Conservation (phyloP, 371 early-diverging fungal genomes). For the Syncephalastrum monosporum region DNA sequence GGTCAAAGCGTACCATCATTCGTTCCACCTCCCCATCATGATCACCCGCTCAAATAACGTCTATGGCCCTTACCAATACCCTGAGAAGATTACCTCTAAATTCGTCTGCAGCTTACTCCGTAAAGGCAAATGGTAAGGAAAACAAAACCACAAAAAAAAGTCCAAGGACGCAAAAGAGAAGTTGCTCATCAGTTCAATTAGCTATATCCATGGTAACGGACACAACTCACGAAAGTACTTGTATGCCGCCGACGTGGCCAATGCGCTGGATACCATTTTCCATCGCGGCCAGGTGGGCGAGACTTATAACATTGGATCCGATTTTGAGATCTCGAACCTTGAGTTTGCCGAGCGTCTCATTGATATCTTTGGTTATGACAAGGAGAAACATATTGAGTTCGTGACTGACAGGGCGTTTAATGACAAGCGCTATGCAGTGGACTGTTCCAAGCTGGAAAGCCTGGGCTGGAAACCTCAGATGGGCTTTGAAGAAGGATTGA, state of each 20-base stretch:
- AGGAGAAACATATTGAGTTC: conserved; percentile 57
- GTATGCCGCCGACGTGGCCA: conserved; percentile 75
- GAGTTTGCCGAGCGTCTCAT: conserved; percentile 68
- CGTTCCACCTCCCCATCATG: conserved; percentile 79
- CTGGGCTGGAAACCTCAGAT: conserved; percentile 77
- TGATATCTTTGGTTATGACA: conserved; percentile 47
- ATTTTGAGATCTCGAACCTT: conserved; percentile 74
- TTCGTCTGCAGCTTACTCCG: conserved; percentile 75
- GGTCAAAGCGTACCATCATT: conserved; percentile 78
- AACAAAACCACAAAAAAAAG: too few species aligned
- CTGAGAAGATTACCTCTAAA: conserved; percentile 88
- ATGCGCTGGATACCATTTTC: conserved; percentile 74
- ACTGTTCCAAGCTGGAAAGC: conserved; percentile 61
- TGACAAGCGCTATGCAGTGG: conserved; percentile 80
- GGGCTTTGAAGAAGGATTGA: conserved; percentile 67
- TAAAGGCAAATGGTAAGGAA: conserved; percentile 56
- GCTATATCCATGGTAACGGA: conserved; percentile 83
- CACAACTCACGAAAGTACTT: conserved; percentile 77
- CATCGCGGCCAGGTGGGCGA: conserved; percentile 65
- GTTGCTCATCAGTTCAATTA: conserved; percentile 11
- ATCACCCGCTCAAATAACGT: conserved; percentile 87
- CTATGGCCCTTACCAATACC: conserved; percentile 86
- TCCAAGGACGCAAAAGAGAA: conserved; percentile 4
- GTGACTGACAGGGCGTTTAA: conserved; percentile 83
- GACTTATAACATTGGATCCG: conserved; percentile 83